phyloP scores from a whole-genome alignment of 2,329 filamentous ascomycete species.

The Fusarium mexicanum region DNA sequence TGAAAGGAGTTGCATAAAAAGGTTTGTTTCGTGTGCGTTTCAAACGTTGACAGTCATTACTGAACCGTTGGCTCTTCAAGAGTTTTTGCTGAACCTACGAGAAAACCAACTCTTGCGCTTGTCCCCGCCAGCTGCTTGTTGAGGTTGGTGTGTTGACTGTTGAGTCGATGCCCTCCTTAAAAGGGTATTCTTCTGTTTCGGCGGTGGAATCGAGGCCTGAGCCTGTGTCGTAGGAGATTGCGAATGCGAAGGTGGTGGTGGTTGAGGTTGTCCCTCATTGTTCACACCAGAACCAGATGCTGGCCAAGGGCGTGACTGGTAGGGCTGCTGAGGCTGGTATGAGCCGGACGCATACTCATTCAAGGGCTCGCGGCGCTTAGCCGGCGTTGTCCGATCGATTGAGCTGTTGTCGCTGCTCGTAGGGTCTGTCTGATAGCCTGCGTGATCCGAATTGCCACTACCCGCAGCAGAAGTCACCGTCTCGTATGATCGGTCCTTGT shows the following conservation, averaged over 20 bases:
- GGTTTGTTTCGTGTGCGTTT: constrained; percentile 18
- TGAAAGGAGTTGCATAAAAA: constrained; percentile 29
- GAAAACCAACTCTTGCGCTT: constrained; percentile 94
- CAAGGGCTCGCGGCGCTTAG: constrained; percentile 62
- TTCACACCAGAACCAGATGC: constrained; percentile 47
- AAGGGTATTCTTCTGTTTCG: constrained; percentile 45
- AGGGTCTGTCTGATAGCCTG: constrained; percentile 85
- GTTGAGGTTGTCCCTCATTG: constrained; percentile 38
- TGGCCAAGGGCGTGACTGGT: constrained; percentile 55
- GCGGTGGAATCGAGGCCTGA: constrained; percentile 29
- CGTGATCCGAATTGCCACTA: constrained; percentile 78
- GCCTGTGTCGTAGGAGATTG: constrained; percentile 33
- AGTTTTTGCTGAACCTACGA: constrained; percentile 77
- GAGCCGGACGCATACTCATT: constrained; percentile 74
- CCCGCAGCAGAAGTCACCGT: constrained; percentile 83
- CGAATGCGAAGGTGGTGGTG: constrained; percentile 40
- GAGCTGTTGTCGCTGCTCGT: constrained; percentile 92
- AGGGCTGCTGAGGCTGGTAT: constrained; percentile 52
- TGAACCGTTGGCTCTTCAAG: constrained; percentile 18
- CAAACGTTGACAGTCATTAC: constrained; percentile 12
- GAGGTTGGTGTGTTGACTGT: constrained; percentile 28
- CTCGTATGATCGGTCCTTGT: constrained; percentile 84
- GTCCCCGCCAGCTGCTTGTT: constrained; percentile 54
- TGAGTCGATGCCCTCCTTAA: constrained; percentile 44
- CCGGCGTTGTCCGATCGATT: constrained; percentile 75